A percentile compares a stretch with the other conserved stretches of the same genome.
phyloP scores from a whole-genome alignment of 257 asterid genomes.

The Dorcoceras hygrometricum region DNA sequence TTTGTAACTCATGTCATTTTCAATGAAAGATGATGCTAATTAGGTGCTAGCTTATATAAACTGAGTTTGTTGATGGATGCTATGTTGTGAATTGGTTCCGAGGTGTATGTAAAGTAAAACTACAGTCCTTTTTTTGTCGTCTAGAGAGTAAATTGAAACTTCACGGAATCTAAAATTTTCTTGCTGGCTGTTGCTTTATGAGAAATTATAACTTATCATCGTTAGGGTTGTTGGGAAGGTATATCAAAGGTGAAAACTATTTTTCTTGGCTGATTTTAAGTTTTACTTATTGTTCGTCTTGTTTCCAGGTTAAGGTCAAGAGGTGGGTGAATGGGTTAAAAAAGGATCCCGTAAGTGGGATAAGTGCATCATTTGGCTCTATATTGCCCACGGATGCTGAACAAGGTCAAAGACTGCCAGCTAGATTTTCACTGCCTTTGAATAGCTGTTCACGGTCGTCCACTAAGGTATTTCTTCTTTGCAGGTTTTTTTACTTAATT shows the following conservation, averaged over 20 bases:
- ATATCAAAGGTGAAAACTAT: neutral
- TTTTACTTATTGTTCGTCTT: slow-evolving; percentile 5
- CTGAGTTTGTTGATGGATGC: too few species aligned
- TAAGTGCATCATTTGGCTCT: slow-evolving; percentile 79
- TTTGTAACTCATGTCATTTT: too few species aligned
- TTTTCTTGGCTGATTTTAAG: slow-evolving; percentile 12
- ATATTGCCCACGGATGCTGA: slow-evolving; percentile 49
- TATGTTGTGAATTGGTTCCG: too few species aligned
- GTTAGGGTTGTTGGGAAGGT: too few species aligned
- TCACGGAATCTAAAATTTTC: too few species aligned
- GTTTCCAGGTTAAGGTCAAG: slow-evolving; percentile 64
- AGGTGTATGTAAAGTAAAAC: too few species aligned
- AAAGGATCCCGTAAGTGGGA: slow-evolving; percentile 53
- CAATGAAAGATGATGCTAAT: too few species aligned
- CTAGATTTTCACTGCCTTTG: slow-evolving; percentile 49
- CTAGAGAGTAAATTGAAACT: too few species aligned
- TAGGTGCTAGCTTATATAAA: too few species aligned
- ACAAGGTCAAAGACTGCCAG: slow-evolving; percentile 46
- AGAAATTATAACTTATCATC: too few species aligned
- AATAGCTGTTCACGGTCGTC: slow-evolving; percentile 63
- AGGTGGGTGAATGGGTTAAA: slow-evolving; percentile 61
- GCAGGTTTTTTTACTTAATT: slow-evolving; percentile 3
- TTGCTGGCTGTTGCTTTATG: too few species aligned
- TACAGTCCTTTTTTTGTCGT: too few species aligned
- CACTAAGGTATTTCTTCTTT: slow-evolving; percentile 43